Conservation (phyloP, 495 filamentous ascomycete genomes). For the Penicillium samsonianum region DNA sequence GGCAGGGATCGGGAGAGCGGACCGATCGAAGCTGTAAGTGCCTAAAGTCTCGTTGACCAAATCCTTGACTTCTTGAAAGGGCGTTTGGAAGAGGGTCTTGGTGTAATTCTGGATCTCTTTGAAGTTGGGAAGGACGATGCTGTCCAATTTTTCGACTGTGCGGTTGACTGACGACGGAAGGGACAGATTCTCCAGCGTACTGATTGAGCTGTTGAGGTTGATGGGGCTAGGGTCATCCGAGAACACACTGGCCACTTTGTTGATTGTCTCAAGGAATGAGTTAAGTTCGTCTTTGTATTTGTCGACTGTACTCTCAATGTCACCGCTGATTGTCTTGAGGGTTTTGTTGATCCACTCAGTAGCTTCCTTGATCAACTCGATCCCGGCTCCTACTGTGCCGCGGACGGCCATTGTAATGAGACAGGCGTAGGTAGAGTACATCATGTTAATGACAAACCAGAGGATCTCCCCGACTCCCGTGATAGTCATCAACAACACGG, state of each 20-base stretch:
- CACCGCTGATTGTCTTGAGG: slow-evolving; percentile 63
- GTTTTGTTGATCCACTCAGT: slow-evolving; percentile 71
- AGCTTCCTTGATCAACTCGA: slow-evolving; percentile 68
- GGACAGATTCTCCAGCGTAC: slow-evolving; percentile 66
- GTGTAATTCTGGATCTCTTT: slow-evolving; percentile 77
- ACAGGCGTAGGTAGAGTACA: slow-evolving; percentile 86
- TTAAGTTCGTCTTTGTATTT: slow-evolving; percentile 64
- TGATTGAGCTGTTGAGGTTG: slow-evolving; percentile 59
- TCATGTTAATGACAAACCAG: slow-evolving; percentile 84
- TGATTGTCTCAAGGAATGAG: slow-evolving; percentile 50
- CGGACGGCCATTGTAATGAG: slow-evolving; percentile 77
- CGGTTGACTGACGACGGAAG: slow-evolving; percentile 64
- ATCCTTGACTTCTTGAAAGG: slow-evolving; percentile 75
- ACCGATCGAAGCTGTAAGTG: slow-evolving; percentile 73
- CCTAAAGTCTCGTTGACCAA: slow-evolving; percentile 66
- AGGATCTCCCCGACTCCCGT: slow-evolving; percentile 85
- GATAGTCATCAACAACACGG: slow-evolving; percentile 72
- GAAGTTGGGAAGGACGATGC: slow-evolving; percentile 74
- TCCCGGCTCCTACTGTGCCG: slow-evolving; percentile 70
- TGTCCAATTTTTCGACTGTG: slow-evolving; percentile 67
- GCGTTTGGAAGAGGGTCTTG: slow-evolving; percentile 65
- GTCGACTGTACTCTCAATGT: slow-evolving; percentile 56
- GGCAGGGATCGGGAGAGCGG: slow-evolving; percentile 72
- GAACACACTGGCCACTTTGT: slow-evolving; percentile 35
- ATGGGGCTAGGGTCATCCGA: slow-evolving; percentile 51